Conservation (phyloP, 208 protist genomes). For the Willaertia magna region DNA sequence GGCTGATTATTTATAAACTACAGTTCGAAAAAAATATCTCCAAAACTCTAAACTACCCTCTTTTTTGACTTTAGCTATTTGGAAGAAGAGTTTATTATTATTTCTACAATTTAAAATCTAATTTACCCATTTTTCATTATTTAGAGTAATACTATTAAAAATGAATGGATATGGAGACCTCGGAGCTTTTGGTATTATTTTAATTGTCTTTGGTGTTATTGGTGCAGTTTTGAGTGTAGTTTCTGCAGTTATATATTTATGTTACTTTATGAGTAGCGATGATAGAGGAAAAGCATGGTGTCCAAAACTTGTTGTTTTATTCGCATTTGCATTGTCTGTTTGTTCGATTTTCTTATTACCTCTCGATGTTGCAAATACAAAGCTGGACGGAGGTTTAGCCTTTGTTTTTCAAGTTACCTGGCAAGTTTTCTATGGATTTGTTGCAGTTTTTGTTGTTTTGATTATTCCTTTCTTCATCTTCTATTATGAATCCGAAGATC, state of each 20-base stretch:
- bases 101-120: too few species aligned
- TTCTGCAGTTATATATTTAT: neutral
- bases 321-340: neutral
- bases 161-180: neutral
- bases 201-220: neutral
- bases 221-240: neutral
- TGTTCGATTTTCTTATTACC: constrained; percentile 34
- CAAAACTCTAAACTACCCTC: too few species aligned
- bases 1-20: too few species aligned
- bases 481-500: constrained; percentile 44
- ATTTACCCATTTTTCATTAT: too few species aligned
- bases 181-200: neutral
- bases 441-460: constrained; percentile 27
- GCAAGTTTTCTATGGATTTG: constrained; percentile 35
- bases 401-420: constrained; percentile 27
- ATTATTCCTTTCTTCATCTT: constrained; percentile 43
- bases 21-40: neutral
- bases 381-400: constrained; percentile 19
- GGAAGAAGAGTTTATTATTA: too few species aligned
- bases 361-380: constrained; percentile 40
- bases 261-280: neutral
- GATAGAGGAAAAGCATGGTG: neutral
- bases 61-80: too few species aligned
- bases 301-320: neutral
- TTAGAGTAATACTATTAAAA: neutral